These are phyloP conservation scores for Micractinium conductrix DNA, from an alignment of 139 green algal species.

Conservation along the genomic window DNA sequence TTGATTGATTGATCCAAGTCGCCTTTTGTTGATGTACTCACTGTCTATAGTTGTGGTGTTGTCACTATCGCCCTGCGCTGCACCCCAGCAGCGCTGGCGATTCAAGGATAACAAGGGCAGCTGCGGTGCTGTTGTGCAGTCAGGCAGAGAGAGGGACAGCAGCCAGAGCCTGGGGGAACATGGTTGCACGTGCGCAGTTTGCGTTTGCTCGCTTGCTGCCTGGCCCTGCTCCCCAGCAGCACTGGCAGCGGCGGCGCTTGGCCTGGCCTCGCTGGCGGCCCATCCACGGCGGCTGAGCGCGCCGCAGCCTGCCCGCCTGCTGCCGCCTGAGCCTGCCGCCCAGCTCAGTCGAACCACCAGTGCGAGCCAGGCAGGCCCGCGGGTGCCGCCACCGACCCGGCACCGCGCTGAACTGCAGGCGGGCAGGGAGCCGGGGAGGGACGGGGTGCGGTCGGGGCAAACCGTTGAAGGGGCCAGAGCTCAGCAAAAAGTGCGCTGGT, in stretches of 20 bases:
- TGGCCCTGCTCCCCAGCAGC: background rate
- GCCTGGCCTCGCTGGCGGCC: background rate
- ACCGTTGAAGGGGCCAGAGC: too few species aligned
- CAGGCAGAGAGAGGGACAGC: too few species aligned
- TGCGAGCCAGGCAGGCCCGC: background rate
- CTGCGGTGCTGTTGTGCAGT: too few species aligned
- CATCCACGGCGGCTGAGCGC: background rate
- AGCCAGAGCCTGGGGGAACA: too few species aligned
- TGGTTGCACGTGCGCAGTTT: too few species aligned
- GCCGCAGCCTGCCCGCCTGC: background rate
- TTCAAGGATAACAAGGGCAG: too few species aligned
- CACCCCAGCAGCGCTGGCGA: background rate
- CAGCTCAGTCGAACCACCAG: slow-evolving; percentile 23
- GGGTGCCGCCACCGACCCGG: background rate
- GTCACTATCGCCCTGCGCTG: background rate
- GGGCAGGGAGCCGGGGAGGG: too few species aligned
- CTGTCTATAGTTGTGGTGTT: background rate
- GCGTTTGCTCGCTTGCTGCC: too few species aligned
- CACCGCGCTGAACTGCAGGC: background rate
- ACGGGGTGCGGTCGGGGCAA: background rate
- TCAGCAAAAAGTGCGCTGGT: too few species aligned
- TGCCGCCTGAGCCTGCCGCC: background rate
- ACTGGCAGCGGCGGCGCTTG: background rate
- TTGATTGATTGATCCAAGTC: too few species aligned
- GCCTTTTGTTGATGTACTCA: too few species aligned